Percentiles rank a stretch among this genome's conserved stretches.
These are phyloP conservation scores for Sporothrix mexicana DNA, from an alignment of 2,329 filamentous ascomycete species.

Conservation along the genomic window DNA sequence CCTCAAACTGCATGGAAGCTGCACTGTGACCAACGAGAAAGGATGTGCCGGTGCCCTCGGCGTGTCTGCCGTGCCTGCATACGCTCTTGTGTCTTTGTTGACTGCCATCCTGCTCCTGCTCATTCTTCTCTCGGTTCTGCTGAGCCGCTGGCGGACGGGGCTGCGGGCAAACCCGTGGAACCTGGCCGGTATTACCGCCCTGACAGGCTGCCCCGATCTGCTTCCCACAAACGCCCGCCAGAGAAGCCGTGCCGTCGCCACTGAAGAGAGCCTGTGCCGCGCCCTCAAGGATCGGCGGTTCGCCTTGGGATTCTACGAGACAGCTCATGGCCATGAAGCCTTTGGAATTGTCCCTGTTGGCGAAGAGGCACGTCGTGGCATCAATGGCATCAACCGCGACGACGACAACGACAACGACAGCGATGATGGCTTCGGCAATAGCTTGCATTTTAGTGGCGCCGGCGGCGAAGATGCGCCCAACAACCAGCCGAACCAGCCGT, in stretches of 20 bases:
- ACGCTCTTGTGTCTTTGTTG: constrained; percentile 45
- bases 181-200: constrained; percentile 46
- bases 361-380: constrained; percentile 39
- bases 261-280: constrained; percentile 38
- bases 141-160: constrained; percentile 48
- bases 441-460: not conserved
- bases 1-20: constrained; percentile 48
- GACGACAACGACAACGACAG: constrained; percentile 34
- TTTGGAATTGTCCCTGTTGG: constrained; percentile 45
- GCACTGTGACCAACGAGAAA: constrained; percentile 41
- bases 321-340: constrained; percentile 39
- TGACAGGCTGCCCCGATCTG: constrained; percentile 44
- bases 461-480: not conserved
- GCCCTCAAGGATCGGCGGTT: constrained; percentile 41
- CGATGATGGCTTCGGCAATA: constrained; percentile 31
- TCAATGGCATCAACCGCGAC: constrained; percentile 21
- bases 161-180: constrained; percentile 51
- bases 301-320: constrained; percentile 43
- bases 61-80: constrained; percentile 44
- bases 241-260: constrained; percentile 33
- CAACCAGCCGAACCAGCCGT: constrained; percentile 43
- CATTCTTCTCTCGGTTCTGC: constrained; percentile 40
- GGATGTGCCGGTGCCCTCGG: constrained; percentile 47
- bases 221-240: constrained; percentile 30
- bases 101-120: constrained; percentile 44